Conservation (phyloP, 176 grass and related monocot species). For the Areca catechu region DNA sequence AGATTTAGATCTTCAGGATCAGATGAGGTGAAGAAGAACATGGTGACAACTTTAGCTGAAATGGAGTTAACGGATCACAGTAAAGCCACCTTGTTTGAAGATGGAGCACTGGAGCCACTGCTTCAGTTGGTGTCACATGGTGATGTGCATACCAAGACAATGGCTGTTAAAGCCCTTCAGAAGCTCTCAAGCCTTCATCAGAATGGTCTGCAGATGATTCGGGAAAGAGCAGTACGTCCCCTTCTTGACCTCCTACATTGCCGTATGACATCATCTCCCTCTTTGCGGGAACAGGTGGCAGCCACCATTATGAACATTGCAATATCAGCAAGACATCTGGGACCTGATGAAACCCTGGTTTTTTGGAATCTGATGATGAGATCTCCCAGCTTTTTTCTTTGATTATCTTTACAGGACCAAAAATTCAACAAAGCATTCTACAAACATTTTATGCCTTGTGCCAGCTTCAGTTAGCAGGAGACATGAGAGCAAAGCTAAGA, state of each 20-base stretch:
- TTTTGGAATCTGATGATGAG: constrained; percentile 4
- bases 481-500: constrained; percentile 4
- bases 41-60: constrained; percentile 5
- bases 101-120: not conserved
- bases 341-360: not conserved
- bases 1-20: constrained; percentile 3
- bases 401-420: constrained; percentile 2
- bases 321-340: not conserved
- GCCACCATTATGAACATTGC: constrained; percentile 4
- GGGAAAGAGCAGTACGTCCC: not conserved
- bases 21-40: not conserved
- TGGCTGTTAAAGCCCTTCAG: constrained; percentile 2
- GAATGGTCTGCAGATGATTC: constrained; percentile 1
- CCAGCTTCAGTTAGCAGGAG: not conserved
- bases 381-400: constrained; percentile 3
- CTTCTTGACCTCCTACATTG: not conserved
- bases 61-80: constrained; percentile 6
- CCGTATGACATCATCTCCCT: not conserved
- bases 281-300: not conserved
- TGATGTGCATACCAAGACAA: not conserved
- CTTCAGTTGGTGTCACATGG: not conserved
- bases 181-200: constrained; percentile 4
- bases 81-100: constrained; percentile 3
- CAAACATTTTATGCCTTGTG: not conserved
- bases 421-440: constrained; percentile 1